These are phyloP conservation scores for Coemansia sp. DNA, from an alignment of 192 early-diverging fungal species.

Conservation along the genomic window DNA sequence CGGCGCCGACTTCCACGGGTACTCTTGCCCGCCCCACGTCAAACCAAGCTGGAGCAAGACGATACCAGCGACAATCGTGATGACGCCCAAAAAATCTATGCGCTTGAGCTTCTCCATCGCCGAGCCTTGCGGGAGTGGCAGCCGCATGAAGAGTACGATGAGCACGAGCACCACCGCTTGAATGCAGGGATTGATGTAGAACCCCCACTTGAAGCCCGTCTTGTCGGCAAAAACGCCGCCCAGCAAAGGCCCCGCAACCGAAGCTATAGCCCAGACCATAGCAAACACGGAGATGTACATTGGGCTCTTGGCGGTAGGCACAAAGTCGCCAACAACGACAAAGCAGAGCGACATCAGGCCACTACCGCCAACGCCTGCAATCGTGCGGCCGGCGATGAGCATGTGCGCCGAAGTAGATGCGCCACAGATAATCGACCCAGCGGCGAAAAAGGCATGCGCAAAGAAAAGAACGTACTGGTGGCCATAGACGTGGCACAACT, in stretches of 20 bases:
- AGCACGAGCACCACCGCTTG: conserved; percentile 48
- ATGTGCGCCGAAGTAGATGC: conserved; percentile 62
- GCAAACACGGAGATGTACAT: conserved; percentile 62
- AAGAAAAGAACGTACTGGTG: conserved; percentile 60
- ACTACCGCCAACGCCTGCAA: conserved; percentile 72
- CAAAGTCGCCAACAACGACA: conserved; percentile 72
- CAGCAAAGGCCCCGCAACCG: conserved; percentile 61
- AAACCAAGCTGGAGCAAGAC: conserved; percentile 70
- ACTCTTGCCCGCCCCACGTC: conserved; percentile 71
- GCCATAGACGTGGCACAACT: conserved; percentile 83
- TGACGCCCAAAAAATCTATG: conserved; percentile 71
- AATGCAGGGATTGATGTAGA: conserved; percentile 64
- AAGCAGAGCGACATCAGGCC: conserved; percentile 65
- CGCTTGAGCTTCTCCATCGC: conserved; percentile 59
- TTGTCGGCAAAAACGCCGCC: conserved; percentile 65
- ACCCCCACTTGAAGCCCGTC: conserved; percentile 55
- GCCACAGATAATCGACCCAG: conserved; percentile 59
- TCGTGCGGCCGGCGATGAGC: conserved; percentile 70
- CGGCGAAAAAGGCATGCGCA: conserved; percentile 56
- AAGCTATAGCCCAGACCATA: conserved; percentile 60
- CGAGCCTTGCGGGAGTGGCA: conserved; percentile 37
- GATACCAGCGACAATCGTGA: conserved; percentile 60
- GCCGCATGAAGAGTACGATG: conserved; percentile 46
- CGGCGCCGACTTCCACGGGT: conserved; percentile 59
- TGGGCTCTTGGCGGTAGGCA: conserved; percentile 60